A percentile compares a stretch with the other conserved stretches of the same genome.
phyloP scores from a whole-genome alignment of 2,329 filamentous ascomycete species.

The Alternaria panax region DNA sequence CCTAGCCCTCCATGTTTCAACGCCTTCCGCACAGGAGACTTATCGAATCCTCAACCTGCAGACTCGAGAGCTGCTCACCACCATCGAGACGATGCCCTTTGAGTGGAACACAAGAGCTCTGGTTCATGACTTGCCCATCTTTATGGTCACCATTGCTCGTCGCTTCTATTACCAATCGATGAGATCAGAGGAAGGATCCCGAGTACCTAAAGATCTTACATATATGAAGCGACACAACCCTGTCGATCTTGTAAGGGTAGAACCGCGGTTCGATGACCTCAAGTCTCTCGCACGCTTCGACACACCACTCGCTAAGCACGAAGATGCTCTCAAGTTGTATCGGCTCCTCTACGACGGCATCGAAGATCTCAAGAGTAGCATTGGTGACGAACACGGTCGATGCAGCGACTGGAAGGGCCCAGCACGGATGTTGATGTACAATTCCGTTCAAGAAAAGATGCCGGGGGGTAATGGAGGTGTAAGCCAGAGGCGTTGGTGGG shows the following conservation, averaged over 20 bases:
- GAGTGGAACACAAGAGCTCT: not conserved
- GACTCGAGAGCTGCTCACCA: not conserved
- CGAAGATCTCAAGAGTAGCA: not conserved
- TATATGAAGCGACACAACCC: not conserved
- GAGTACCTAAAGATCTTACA: not conserved
- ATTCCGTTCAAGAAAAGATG: not conserved
- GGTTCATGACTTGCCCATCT: not conserved
- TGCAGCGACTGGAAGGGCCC: not conserved
- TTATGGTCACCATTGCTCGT: not conserved
- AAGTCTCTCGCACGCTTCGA: not conserved
- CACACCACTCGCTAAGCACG: not conserved
- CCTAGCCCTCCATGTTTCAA: not conserved
- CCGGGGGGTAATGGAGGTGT: not conserved
- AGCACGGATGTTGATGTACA: not conserved
- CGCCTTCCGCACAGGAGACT: not conserved
- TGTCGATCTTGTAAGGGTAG: accelerated
- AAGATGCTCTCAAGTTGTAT: not conserved
- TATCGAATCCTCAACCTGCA: not conserved
- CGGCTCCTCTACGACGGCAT: not conserved
- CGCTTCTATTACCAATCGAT: not conserved
- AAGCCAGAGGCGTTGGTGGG: not conserved
- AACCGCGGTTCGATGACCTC: not conserved
- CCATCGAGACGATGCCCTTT: not conserved
- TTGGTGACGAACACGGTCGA: not conserved
- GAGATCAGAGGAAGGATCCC: not conserved